Evolutionary conservation across 768 basidiomycete species (phyloP).

Genomic region (Lactarius hengduanensis): DNA sequence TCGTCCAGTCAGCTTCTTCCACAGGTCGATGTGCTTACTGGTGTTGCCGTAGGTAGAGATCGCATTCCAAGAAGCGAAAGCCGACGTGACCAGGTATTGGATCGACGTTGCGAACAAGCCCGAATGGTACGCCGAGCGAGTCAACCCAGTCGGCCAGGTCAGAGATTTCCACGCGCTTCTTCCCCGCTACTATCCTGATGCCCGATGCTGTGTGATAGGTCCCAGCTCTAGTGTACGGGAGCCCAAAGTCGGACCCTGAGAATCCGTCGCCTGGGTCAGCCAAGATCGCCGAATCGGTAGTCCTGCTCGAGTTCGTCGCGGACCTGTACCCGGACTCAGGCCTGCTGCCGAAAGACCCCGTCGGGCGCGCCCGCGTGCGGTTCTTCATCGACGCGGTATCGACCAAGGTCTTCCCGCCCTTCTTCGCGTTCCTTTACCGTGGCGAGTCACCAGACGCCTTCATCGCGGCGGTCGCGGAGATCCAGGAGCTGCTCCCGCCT

Average conservation of each 20-base stretch:
- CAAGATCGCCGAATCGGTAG: constrained; percentile 59
- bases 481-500: constrained; percentile 48
- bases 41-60: constrained; percentile 46
- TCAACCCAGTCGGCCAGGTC: constrained; percentile 64
- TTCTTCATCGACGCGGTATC: constrained; percentile 56
- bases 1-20: constrained; percentile 14
- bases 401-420: constrained; percentile 43
- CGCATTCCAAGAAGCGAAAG: constrained; percentile 53
- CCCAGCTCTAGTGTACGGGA: constrained; percentile 59
- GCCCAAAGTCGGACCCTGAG: constrained; percentile 50
- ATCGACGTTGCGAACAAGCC: constrained; percentile 65
- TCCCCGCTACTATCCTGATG: too few relatives aligned
- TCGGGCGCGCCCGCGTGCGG: constrained; percentile 52
- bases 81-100: constrained; percentile 48
- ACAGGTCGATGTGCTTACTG: neutral
- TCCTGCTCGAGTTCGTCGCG: constrained; percentile 61
- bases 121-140: constrained; percentile 58
- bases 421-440: constrained; percentile 36
- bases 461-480: constrained; percentile 42
- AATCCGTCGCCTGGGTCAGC: constrained; percentile 53
- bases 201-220: constrained; percentile 39
- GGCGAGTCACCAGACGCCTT: constrained; percentile 41
- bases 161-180: constrained; percentile 8
- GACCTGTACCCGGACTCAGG: constrained; percentile 48
- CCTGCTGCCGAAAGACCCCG: constrained; percentile 54